Evolutionary conservation across 495 filamentous ascomycete genomes (phyloP), one percentile per base, ranked within the genome.

Genomic region (Lophium mytilinum): DNA sequence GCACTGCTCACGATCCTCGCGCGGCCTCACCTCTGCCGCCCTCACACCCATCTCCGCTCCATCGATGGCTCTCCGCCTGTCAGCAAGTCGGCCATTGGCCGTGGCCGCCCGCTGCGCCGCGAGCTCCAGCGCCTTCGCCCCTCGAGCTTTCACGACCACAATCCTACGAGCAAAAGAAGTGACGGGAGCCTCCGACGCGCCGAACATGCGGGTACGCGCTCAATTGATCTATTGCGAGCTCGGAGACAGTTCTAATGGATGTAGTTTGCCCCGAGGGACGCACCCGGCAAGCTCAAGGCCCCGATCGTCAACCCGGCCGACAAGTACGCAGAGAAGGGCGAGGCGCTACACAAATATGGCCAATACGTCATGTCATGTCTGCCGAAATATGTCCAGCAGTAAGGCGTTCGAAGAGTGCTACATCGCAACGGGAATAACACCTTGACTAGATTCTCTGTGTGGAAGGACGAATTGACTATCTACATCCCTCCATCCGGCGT

Each of bases 381-480:
- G 58, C 94, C 94, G 55, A 97, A 95, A 78, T 94, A 95, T 73
- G 83, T 99, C 65, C 94, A 99, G 76, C 94, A 99, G 73, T 74
- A 52, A 36, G 62, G 17, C 18, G 24, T 6, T 30, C 24, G 33
- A 41, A 17, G 15, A 11, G 19, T 37, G 45, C 45, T 30, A 24
- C 43, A 18, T 47, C n/a, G 12, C 21, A 8, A 24, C 30, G 17
- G 24, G 24, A 5, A 48, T 18, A 48, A 24, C 45, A 9, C 7
- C 17, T 33, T 48, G 21, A 30, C 24, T 50, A 73, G 70, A 52
- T 96, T 96, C 79, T 90, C 89, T 39, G 92, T 98, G 34, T 97
- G 92, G 94, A 99, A 99, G 78, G 93, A 99, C 70, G 94, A 99
- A 70, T 81, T 99, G 58, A 87, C 85, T 56, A 88, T 99, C 70